These are phyloP conservation scores for Neocatenulostroma microsporum DNA, from an alignment of 2,329 filamentous ascomycete genomes.

Conservation along the genomic window DNA sequence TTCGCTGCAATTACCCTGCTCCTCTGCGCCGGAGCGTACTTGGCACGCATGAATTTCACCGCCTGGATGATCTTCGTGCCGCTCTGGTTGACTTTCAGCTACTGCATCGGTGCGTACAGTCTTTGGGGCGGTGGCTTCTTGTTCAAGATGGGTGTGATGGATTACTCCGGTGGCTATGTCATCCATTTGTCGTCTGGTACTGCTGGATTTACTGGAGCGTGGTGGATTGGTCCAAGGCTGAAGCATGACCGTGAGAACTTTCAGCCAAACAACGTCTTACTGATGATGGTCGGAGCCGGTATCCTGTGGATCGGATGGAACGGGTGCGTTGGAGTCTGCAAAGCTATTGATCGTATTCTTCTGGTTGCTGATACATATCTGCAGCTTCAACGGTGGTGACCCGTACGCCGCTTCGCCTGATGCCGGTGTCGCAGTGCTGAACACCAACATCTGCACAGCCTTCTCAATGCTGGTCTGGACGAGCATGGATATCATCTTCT, in stretches of 20 bases:
- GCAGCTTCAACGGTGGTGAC: slow-evolving; percentile 24
- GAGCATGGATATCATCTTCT: slow-evolving; percentile 39
- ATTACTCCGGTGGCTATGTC: slow-evolving; percentile 48
- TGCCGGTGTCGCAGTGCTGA: slow-evolving; percentile 45
- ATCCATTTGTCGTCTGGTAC: slow-evolving; percentile 48
- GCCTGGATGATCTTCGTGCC: slow-evolving; percentile 49
- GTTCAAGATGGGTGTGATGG: slow-evolving; percentile 41
- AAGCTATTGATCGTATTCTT: background rate
- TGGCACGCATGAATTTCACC: slow-evolving; percentile 44
- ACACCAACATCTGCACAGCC: slow-evolving; percentile 45
- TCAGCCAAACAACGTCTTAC: slow-evolving; percentile 42
- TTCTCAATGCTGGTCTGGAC: slow-evolving; percentile 44
- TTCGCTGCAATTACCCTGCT: slow-evolving; percentile 47
- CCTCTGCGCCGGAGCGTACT: slow-evolving; percentile 40
- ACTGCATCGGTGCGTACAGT: slow-evolving; percentile 38
- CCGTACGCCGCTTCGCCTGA: slow-evolving; percentile 45
- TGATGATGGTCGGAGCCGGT: slow-evolving; percentile 41
- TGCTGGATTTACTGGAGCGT: slow-evolving; percentile 42
- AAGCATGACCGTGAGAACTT: slow-evolving; percentile 39
- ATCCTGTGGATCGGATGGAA: slow-evolving; percentile 49
- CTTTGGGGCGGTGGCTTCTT: slow-evolving; percentile 44
- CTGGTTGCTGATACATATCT: slow-evolving; percentile 1
- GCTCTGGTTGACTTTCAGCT: slow-evolving; percentile 44
- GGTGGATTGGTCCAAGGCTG: slow-evolving; percentile 43
- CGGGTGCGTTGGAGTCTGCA: slow-evolving; percentile 37